A percentile compares a stretch with the other conserved stretches of the same genome.
These are phyloP conservation scores for Xanthoconium separans DNA, from an alignment of 1,284 basidiomycete species.

Conservation along the genomic window DNA sequence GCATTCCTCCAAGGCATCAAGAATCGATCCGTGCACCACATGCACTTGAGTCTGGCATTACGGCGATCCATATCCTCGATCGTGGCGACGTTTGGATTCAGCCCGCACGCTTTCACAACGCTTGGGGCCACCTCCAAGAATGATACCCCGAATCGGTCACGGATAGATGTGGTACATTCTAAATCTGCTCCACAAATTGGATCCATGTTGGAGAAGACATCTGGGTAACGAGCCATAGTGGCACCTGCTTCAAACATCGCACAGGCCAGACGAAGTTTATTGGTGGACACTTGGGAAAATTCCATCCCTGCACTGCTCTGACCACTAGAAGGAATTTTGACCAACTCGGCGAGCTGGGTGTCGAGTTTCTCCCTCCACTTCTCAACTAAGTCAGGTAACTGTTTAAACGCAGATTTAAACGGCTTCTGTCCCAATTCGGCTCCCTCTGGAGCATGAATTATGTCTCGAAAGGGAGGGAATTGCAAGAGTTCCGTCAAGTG, in stretches of 20 bases:
- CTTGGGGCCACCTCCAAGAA: too few relatives aligned
- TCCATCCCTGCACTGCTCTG: too few relatives aligned
- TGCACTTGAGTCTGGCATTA: background rate
- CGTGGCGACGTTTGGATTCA: conserved; percentile 6
- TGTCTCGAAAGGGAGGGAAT: conserved; percentile 7
- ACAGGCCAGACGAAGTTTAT: conserved; percentile 7
- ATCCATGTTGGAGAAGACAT: background rate
- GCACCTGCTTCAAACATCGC: background rate
- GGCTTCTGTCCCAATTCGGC: background rate
- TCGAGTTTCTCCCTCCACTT: conserved; percentile 3
- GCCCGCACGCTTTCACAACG: background rate
- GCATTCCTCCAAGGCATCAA: background rate
- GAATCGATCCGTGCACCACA: background rate
- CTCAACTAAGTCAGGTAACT: background rate
- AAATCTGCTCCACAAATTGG: too few relatives aligned
- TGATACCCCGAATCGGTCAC: too few relatives aligned
- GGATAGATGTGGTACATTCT: too few relatives aligned
- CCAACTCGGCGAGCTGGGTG: conserved; percentile 4
- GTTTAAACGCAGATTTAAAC: conserved; percentile 14
- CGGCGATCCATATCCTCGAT: background rate
- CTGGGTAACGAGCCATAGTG: background rate
- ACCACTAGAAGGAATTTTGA: conserved; percentile 3
- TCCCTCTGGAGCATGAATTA: conserved; percentile 8
- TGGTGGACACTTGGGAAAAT: background rate
- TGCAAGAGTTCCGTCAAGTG: conserved; percentile 6